A percentile compares a stretch with the other conserved stretches of the same genome.
These are phyloP conservation scores for Penicillium goetzii DNA, from an alignment of 495 filamentous ascomycete genomes.

Conservation along the genomic window DNA sequence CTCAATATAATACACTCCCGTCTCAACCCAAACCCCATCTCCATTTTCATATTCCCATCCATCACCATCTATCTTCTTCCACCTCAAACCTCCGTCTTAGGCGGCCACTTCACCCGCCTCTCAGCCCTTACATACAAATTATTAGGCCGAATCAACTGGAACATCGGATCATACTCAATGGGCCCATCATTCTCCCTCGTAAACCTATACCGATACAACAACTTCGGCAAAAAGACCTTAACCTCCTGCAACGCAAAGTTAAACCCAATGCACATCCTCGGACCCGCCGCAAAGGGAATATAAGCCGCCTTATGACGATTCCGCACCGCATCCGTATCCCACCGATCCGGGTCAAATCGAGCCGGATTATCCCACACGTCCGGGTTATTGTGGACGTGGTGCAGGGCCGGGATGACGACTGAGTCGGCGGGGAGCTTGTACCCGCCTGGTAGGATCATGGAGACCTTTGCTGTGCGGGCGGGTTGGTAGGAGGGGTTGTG, in stretches of 20 bases:
- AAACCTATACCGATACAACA: constrained; percentile 58
- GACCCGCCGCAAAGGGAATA: constrained; percentile 55
- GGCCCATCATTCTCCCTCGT: constrained; percentile 39
- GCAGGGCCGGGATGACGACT: constrained; percentile 51
- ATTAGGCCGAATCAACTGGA: constrained; percentile 55
- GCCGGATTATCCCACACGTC: constrained; percentile 53
- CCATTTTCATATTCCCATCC: neutral
- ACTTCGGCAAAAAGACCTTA: constrained; percentile 52
- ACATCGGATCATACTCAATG: constrained; percentile 59
- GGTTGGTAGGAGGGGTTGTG: constrained; percentile 61
- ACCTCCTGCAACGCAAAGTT: constrained; percentile 60
- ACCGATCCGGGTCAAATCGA: constrained; percentile 57
- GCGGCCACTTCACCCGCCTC: constrained; percentile 29
- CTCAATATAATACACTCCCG: neutral
- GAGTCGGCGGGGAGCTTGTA: constrained; percentile 50
- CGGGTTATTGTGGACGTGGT: constrained; percentile 56
- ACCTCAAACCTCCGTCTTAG: constrained; percentile 13
- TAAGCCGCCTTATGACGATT: constrained; percentile 49
- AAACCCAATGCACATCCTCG: constrained; percentile 58
- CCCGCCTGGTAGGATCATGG: constrained; percentile 57
- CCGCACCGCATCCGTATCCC: constrained; percentile 54
- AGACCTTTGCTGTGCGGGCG: constrained; percentile 51
- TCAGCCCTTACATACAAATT: constrained; percentile 56
- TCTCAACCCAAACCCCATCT: neutral
- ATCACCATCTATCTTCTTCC: neutral